These are phyloP conservation scores for Mortierella sp. DNA, from an alignment of 371 early-diverging fungal species.

Conservation along the genomic window DNA sequence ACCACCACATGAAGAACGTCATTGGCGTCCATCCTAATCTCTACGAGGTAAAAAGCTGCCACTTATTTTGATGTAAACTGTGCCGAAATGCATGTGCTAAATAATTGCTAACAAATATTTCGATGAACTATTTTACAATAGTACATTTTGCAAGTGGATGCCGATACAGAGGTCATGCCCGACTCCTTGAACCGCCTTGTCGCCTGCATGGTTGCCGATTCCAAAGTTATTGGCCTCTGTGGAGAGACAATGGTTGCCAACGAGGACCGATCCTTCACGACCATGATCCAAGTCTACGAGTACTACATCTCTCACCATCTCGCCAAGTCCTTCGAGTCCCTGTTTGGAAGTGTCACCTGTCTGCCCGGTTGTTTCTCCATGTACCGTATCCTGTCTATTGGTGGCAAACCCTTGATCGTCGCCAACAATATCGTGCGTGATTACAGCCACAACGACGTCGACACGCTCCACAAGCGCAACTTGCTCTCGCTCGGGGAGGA, in stretches of 20 bases:
- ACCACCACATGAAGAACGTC: slow-evolving; percentile 92
- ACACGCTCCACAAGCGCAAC: slow-evolving; percentile 98
- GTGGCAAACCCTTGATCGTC: slow-evolving; percentile 89
- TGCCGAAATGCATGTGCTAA: not conserved
- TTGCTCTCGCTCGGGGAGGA: slow-evolving; percentile 89
- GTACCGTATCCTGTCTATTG: slow-evolving; percentile 91
- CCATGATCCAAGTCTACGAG: slow-evolving; percentile 99
- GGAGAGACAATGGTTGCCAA: slow-evolving; percentile 95
- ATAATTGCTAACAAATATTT: slow-evolving; percentile 16
- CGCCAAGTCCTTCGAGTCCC: slow-evolving; percentile 98
- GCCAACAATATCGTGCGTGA: slow-evolving; percentile 92
- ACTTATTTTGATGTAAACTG: not conserved
- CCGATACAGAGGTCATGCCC: slow-evolving; percentile 92
- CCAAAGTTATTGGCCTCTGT: slow-evolving; percentile 92
- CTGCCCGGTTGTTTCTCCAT: slow-evolving; percentile 98
- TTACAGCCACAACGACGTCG: slow-evolving; percentile 95
- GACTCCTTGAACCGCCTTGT: slow-evolving; percentile 93
- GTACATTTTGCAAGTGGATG: slow-evolving; percentile 96
- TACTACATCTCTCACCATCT: slow-evolving; percentile 99
- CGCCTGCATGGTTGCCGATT: slow-evolving; percentile 88
- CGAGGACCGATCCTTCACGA: slow-evolving; percentile 94
- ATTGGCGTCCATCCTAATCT: slow-evolving; percentile 90
- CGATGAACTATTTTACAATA: slow-evolving; percentile 18
- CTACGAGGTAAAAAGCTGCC: slow-evolving; percentile 75
- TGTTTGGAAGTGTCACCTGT: slow-evolving; percentile 98